A percentile compares a stretch with the other conserved stretches of the same genome.
These are phyloP conservation scores for Moricandia moricandioides DNA, from an alignment of 345 rosid species.

Conservation along the genomic window DNA sequence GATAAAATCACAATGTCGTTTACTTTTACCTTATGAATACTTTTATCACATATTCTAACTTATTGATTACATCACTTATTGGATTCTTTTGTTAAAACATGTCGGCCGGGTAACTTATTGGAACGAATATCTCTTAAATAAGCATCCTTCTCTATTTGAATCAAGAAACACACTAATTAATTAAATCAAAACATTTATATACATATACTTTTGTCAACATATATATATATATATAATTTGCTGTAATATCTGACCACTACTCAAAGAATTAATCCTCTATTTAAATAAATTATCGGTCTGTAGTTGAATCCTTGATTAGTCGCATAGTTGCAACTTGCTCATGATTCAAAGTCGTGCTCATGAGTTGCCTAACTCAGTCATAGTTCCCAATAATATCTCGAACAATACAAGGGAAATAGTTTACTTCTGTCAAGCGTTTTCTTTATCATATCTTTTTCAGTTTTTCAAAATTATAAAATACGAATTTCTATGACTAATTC, in stretches of 20 bases:
- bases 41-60: not conserved
- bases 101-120: not conserved
- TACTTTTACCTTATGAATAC: not conserved
- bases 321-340: slow-evolving; percentile 8
- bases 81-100: not conserved
- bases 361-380: slow-evolving; percentile 12
- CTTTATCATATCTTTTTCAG: not conserved
- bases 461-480: not conserved
- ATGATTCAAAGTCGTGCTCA: slow-evolving; percentile 26
- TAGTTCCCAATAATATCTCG: not conserved
- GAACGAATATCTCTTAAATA: not conserved
- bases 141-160: not conserved
- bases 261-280: not conserved
- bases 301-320: not conserved
- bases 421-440: not conserved
- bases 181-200: not conserved
- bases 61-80: not conserved
- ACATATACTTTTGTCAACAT: not conserved
- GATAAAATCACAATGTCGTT: not conserved
- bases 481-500: not conserved
- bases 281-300: not conserved
- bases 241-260: slow-evolving; percentile 9
- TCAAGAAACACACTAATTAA: not conserved
- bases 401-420: not conserved
- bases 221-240: not conserved